These are phyloP conservation scores for Amanita inopinata DNA, from an alignment of 768 basidiomycete genomes.

Conservation along the genomic window DNA sequence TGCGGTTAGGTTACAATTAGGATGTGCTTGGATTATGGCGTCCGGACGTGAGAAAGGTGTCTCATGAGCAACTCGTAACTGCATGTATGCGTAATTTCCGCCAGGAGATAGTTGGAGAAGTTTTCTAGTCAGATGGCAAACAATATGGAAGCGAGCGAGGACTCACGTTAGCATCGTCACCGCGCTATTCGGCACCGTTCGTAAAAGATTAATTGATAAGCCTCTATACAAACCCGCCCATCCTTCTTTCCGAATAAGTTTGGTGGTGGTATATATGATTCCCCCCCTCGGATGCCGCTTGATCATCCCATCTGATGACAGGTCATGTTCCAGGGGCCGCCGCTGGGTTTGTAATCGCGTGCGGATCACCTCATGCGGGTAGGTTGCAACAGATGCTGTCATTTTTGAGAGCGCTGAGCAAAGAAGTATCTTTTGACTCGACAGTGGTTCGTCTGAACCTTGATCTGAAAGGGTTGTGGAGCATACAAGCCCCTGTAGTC, in stretches of 20 bases:
- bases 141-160: not conserved
- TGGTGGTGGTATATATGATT: constrained; percentile 62
- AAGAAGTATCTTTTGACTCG: constrained; percentile 61
- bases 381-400: constrained; percentile 91
- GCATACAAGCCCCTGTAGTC: too few species aligned
- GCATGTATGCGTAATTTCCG: not conserved
- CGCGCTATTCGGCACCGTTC: constrained; percentile 94
- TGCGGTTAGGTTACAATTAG: not conserved
- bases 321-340: constrained; percentile 51
- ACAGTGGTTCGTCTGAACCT: constrained; percentile 38
- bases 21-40: too few species aligned
- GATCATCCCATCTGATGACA: constrained; percentile 54
- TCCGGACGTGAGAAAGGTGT: constrained; percentile 25
- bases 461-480: constrained; percentile 24
- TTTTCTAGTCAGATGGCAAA: too few species aligned
- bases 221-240: constrained; percentile 90
- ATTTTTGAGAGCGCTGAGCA: constrained; percentile 95
- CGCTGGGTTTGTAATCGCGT: constrained; percentile 90
- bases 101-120: not conserved
- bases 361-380: constrained; percentile 98
- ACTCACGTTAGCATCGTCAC: constrained; percentile 90
- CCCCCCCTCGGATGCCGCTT: constrained; percentile 47
- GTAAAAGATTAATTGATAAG: constrained; percentile 83
- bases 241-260: constrained; percentile 74
- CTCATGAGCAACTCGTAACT: constrained; percentile 50